A percentile compares a stretch with the other conserved stretches of the same genome.
Evolutionary conservation across 495 filamentous ascomycete species (phyloP).

Genomic region (Elasticomyces elasticus): DNA sequence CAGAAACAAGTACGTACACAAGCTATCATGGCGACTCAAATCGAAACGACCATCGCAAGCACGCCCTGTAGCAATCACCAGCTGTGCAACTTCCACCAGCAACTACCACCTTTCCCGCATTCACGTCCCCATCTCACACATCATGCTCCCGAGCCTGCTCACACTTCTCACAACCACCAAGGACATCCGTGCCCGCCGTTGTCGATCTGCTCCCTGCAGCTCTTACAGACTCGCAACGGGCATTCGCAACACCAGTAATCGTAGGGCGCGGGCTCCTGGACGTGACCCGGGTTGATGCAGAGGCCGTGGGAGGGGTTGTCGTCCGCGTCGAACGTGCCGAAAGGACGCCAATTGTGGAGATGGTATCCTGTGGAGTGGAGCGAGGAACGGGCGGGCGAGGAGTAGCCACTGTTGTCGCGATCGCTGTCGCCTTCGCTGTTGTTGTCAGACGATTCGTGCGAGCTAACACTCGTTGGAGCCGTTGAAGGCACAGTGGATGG

Average conservation of each 20-base stretch:
- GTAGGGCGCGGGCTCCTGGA: neutral
- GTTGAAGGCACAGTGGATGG: too few relatives aligned
- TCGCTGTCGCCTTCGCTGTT: too few relatives aligned
- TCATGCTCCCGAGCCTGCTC: neutral
- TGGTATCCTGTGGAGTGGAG: too few relatives aligned
- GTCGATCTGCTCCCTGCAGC: neutral
- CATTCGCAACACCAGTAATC: neutral
- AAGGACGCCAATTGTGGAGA: neutral
- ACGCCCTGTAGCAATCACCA: too few relatives aligned
- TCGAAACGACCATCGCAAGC: too few relatives aligned
- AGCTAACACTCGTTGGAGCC: too few relatives aligned
- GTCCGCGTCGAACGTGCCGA: neutral
- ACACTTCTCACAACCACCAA: neutral
- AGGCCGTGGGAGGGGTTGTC: neutral
- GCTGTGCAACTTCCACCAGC: too few relatives aligned
- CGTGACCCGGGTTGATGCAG: neutral
- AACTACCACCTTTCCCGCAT: neutral
- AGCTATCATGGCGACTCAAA: too few relatives aligned
- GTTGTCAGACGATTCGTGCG: too few relatives aligned
- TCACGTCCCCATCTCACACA: neutral
- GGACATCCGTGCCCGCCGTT: neutral
- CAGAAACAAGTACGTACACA: too few relatives aligned
- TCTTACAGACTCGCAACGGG: neutral
- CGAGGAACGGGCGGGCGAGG: too few relatives aligned
- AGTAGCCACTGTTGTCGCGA: too few relatives aligned